Evolutionary conservation across 148 eudicot species (phyloP).

Genomic region (Spergularia marina): DNA sequence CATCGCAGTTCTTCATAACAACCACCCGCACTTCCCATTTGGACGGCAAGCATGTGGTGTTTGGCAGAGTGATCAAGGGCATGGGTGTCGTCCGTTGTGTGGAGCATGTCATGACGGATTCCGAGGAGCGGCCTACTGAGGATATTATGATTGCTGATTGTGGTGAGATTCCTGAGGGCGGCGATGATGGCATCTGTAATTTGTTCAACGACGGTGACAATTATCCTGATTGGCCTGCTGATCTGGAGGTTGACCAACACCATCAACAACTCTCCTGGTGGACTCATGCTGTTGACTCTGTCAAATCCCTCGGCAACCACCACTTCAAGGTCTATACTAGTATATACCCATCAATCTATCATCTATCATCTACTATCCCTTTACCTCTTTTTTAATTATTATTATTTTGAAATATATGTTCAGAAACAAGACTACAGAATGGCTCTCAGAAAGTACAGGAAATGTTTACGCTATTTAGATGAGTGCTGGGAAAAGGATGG

Average conservation of each 20-base stretch:
- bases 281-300: constrained; percentile 64
- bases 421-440: constrained; percentile 89
- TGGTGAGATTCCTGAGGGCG: constrained; percentile 76
- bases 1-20: constrained; percentile 88
- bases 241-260: constrained; percentile 42
- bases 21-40: constrained; percentile 79
- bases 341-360: too few relatives aligned
- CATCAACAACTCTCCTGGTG: constrained; percentile 77
- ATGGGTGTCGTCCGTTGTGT: constrained; percentile 86
- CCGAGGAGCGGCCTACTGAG: constrained; percentile 43
- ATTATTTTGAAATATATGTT: not conserved
- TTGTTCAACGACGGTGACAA: constrained; percentile 80
- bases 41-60: constrained; percentile 91
- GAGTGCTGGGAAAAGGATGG: constrained; percentile 91
- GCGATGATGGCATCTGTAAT: constrained; percentile 64
- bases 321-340: constrained; percentile 63
- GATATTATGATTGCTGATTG: constrained; percentile 63
- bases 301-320: constrained; percentile 72
- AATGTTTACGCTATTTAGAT: constrained; percentile 81
- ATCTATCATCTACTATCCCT: not conserved
- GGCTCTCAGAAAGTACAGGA: constrained; percentile 86
- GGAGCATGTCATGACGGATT: constrained; percentile 61
- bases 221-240: constrained; percentile 88
- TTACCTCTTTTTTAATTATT: not conserved
- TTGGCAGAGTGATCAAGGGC: constrained; percentile 85